Evolutionary conservation across 768 basidiomycete species (phyloP), one percentile per base, ranked within the genome.

Genomic region (Boletus rufocinnamomeus): DNA sequence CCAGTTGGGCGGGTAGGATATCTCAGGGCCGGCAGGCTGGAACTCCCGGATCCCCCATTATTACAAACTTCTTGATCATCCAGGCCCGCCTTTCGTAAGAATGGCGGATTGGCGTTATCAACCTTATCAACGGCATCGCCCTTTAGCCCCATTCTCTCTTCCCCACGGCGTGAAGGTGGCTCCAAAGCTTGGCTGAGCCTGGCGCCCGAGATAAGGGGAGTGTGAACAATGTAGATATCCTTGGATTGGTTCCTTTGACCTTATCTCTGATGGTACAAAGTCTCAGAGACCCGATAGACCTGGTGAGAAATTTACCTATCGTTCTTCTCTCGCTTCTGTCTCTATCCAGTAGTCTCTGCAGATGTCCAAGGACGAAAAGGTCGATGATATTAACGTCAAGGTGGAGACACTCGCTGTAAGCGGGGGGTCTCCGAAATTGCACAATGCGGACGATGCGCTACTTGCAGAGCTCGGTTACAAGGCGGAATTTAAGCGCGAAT

Each of bases 401-500:
- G 43, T 64, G 16, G 45, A 68, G 40, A 61, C 62, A 19, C 23
- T 56, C 52, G 50, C 44, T 8, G 40, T 58, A n/a, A 44, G 59
- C 21, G 57, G 53, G 25, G 53, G 52, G 16, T 56, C 72, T 30
- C 61, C 64, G 7, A 56, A 58, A 4, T n/a, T 71, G n/a, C 66
- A 63, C 43, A 75, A 79, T 61, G 78, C 77, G 17, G 87, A 90
- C 64, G 77, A 89, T 68, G 75, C 66, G 6, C 75, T 80, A 43
- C 81, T 89, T 21, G 88, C 86, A 11, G 73, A 81, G 59, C 80
- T 90, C 35, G 88, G 88, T 11, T 90, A 89, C 69, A 87, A 80
- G 75, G 79, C 80, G 68, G 86, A 88, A 71, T 89, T 90, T 73
- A 85, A 77, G 66, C 84, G 88, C 53, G 86, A 89, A 70, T 89